Evolutionary conservation across 768 basidiomycete genomes (phyloP), one percentile per base, ranked within the genome.

Genomic region (Serendipita sp.): DNA sequence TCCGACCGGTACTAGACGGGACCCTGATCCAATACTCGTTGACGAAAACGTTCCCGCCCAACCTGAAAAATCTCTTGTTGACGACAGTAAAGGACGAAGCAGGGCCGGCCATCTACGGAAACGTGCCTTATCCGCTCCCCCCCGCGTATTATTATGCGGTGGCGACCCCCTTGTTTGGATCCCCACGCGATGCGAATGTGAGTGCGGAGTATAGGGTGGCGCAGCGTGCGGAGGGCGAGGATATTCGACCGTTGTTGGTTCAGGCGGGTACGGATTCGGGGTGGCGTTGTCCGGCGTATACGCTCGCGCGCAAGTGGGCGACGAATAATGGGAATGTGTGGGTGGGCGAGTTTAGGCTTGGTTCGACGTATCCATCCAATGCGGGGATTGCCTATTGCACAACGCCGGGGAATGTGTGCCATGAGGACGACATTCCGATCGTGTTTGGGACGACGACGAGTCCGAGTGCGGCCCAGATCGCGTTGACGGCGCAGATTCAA

Each of bases 71-170:
- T 2, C 66, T 93, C 60, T 72, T 95, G 30, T 71, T 92, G 58
- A 82, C 89, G 3, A 86, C 81, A 16, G 84, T 86, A 14, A 71
- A 73, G 44, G 75, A 91, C 69, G 92, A 95, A 68, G 89, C 84
- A 0, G 88, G 79, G 1, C 72, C 73, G n/a, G 75, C 81, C 30
- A 83, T 88, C 66, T 66, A 66, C 20, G 22, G 48, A 26, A 28
- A 65, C 17, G 66, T 70, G 14, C 64, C 69, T 28, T 16, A 31
- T 3, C 70, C 77, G 14, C 62, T 87, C 20, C 70, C 75, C 38
- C 70, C 71, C 34, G 66, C 71, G 2, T 66, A 68, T 17, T 83
- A 82, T 66, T 63, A 67, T 14, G 64, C 61, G 5, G 66, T 78
- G 30, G 77, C 81, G 53, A 63, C 75, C 1, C 66, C 64, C 1